Percentiles rank a stretch among this genome's conserved stretches.
Conservation (phyloP, 2,329 filamentous ascomycete genomes). For the Ophiostoma perfectum region DNA sequence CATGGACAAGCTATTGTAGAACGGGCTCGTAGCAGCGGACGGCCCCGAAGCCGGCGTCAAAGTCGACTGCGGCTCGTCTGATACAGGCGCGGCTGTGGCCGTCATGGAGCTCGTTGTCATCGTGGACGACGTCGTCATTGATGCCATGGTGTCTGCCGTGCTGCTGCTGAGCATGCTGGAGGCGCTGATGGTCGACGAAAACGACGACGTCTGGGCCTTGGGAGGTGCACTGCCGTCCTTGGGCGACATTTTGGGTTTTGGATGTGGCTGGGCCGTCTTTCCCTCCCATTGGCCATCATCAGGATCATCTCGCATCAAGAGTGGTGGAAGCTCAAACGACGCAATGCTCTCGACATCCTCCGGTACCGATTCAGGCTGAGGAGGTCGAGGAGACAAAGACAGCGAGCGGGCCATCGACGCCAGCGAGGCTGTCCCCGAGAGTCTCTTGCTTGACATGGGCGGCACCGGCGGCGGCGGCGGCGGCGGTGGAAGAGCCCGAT, state of each 20-base stretch:
- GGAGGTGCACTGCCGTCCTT: neutral
- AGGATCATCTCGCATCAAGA: slow-evolving; percentile 8
- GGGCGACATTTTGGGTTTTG: neutral
- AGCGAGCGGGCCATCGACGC: neutral
- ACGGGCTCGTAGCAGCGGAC: too few relatives aligned
- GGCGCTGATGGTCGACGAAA: slow-evolving; percentile 16
- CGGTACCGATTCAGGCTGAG: neutral
- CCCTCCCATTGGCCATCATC: neutral
- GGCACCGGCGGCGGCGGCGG: slow-evolving; percentile 30
- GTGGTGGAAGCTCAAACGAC: slow-evolving; percentile 17
- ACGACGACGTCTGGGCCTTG: slow-evolving; percentile 12
- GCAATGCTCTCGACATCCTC: slow-evolving; percentile 8
- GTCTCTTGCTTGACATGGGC: slow-evolving; percentile 8
- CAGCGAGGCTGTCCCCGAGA: neutral
- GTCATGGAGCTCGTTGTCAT: neutral
- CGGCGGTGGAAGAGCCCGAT: slow-evolving; percentile 38
- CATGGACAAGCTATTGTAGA: neutral
- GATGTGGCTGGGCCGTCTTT: neutral
- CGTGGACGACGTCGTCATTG: neutral
- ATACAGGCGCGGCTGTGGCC: neutral
- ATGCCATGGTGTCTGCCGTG: slow-evolving; percentile 15
- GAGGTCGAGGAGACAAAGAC: neutral
- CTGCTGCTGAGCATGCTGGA: slow-evolving; percentile 19
- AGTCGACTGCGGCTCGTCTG: too few relatives aligned
- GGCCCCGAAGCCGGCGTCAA: too few relatives aligned